Conservation (phyloP, 2,329 filamentous ascomycete genomes). For the Rhynchosporium secalis region DNA sequence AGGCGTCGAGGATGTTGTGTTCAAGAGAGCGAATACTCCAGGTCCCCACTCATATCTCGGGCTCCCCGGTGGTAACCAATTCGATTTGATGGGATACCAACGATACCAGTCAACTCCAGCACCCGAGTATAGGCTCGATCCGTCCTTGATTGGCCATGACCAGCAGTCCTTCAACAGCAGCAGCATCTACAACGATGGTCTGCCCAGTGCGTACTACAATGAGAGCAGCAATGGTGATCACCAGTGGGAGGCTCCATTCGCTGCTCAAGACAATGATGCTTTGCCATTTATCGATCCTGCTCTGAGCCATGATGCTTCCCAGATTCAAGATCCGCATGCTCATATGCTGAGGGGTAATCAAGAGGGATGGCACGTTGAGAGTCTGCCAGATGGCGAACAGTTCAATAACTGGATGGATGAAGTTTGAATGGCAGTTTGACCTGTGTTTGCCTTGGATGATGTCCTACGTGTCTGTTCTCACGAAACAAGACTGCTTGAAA, state of each 20-base stretch:
- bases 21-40: conserved; percentile 44
- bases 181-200: conserved; percentile 21
- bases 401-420: conserved; percentile 40
- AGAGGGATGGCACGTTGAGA: conserved; percentile 39
- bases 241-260: conserved; percentile 29
- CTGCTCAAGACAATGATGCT: conserved; percentile 24
- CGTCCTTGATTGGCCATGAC: conserved; percentile 32
- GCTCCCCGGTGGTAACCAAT: conserved; percentile 41
- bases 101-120: conserved; percentile 23
- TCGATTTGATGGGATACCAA: conserved; percentile 34
- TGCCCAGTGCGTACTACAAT: conserved; percentile 31
- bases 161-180: conserved; percentile 25
- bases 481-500: neutral
- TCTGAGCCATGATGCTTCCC: conserved; percentile 28
- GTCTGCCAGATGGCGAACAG: conserved; percentile 36
- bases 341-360: conserved; percentile 36
- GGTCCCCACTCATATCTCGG: conserved; percentile 40
- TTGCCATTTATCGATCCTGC: conserved; percentile 33
- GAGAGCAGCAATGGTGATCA: conserved; percentile 28
- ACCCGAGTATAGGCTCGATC: conserved; percentile 35
- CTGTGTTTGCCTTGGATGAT: neutral
- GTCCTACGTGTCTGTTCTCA: neutral
- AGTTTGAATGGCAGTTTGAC: conserved; percentile 15
- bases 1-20: conserved; percentile 45
- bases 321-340: conserved; percentile 37